Evolutionary conservation across 768 basidiomycete genomes (phyloP).

Genomic region (Pholiota molesta): DNA sequence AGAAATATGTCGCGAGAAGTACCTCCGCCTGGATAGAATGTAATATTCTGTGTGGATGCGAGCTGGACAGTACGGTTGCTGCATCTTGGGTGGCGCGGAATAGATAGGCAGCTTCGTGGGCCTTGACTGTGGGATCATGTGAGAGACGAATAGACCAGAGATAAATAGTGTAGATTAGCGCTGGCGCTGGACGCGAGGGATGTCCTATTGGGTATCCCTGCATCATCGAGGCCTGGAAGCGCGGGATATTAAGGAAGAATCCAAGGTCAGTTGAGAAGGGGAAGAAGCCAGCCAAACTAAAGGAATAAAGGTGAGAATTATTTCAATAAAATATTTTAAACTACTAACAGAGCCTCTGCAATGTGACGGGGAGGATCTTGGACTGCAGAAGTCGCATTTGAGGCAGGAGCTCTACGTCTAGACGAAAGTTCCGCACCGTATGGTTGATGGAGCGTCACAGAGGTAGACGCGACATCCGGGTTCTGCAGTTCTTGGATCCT

Average conservation of each 20-base stretch:
- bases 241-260: conserved; percentile 55
- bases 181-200: conserved; percentile 39
- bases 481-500: conserved; percentile 51
- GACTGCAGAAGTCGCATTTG: conserved; percentile 6
- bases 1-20: conserved; percentile 58
- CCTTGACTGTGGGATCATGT: conserved; percentile 26
- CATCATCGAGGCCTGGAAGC: conserved; percentile 44
- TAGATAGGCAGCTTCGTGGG: conserved; percentile 40
- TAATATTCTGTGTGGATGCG: conserved; percentile 45
- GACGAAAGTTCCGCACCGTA: conserved; percentile 28
- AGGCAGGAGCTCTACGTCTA: not conserved
- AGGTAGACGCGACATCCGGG: conserved; percentile 28
- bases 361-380: conserved; percentile 36
- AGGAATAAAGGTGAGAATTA: conserved; percentile 9
- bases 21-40: conserved; percentile 57
- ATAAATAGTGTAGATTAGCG: conserved; percentile 40
- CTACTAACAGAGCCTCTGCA: conserved; percentile 33
- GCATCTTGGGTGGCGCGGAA: conserved; percentile 43
- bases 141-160: conserved; percentile 41
- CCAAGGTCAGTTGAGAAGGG: conserved; percentile 53
- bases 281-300: conserved; percentile 43
- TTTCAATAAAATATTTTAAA: not conserved
- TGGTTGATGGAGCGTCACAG: conserved; percentile 39
- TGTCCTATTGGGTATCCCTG: conserved; percentile 33
- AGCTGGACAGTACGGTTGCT: conserved; percentile 37